A percentile compares a stretch with the other conserved stretches of the same genome.
These are phyloP conservation scores for Tuber indicum DNA, from an alignment of 495 filamentous ascomycete genomes.

Conservation along the genomic window DNA sequence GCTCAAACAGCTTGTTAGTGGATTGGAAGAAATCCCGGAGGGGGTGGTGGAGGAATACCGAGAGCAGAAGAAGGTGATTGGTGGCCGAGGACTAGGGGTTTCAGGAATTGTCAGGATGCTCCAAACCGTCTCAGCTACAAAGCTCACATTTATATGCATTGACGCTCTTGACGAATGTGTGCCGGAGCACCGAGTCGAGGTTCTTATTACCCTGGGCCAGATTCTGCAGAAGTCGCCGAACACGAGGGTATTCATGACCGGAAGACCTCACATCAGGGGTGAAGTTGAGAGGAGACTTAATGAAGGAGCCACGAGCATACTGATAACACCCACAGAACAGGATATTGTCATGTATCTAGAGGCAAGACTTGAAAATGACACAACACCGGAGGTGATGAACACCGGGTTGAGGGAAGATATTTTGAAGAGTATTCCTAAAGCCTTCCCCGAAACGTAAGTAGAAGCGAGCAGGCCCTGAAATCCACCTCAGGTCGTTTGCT, in stretches of 20 bases:
- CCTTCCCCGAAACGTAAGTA: neutral
- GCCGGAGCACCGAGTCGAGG: no score
- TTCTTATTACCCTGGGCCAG: no score
- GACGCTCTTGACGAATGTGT: no score
- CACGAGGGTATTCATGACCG: neutral
- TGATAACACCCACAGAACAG: neutral
- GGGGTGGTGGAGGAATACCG: neutral
- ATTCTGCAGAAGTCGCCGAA: neutral
- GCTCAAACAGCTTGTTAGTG: neutral
- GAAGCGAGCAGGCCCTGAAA: neutral
- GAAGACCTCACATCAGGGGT: neutral
- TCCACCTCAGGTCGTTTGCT: neutral
- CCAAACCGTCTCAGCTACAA: no score
- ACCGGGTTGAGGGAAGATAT: neutral
- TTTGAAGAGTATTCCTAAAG: neutral
- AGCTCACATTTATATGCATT: no score
- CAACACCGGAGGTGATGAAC: neutral
- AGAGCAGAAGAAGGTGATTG: neutral
- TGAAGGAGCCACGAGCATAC: neutral
- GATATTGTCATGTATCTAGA: neutral
- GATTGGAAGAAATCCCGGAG: neutral
- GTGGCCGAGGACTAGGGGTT: no score
- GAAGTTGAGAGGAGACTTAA: neutral
- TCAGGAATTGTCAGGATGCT: no score
- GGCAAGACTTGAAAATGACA: neutral